Conservation (phyloP, 1,284 basidiomycete genomes). For the Schizophyllum commune region DNA sequence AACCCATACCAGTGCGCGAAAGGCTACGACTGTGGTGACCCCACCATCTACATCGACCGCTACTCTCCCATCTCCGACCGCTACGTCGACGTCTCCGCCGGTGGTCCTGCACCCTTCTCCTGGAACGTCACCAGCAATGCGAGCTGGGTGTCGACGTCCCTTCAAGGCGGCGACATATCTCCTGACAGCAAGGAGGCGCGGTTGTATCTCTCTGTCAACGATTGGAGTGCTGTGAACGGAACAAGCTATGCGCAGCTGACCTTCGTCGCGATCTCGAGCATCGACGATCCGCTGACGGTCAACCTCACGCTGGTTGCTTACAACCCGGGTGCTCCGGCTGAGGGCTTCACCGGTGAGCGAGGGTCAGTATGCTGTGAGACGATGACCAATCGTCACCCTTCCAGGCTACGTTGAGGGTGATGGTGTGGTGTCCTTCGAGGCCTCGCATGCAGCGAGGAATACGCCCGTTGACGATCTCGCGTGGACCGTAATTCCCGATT, state of each 20-base stretch:
- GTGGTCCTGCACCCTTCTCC: slow-evolving; percentile 50
- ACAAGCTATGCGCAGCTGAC: slow-evolving; percentile 34
- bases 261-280: slow-evolving; percentile 37
- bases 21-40: slow-evolving; percentile 27
- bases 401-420: slow-evolving; percentile 58
- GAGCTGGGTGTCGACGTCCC: slow-evolving; percentile 46
- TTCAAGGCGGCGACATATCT: slow-evolving; percentile 41
- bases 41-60: slow-evolving; percentile 37
- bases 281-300: slow-evolving; percentile 21
- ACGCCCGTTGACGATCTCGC: slow-evolving; percentile 41
- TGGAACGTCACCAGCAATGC: slow-evolving; percentile 45
- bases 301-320: slow-evolving; percentile 31
- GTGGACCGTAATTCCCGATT: slow-evolving; percentile 53
- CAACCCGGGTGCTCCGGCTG: slow-evolving; percentile 26
- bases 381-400: neutral
- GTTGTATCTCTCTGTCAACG: slow-evolving; percentile 43
- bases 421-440: slow-evolving; percentile 59
- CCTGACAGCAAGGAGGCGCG: slow-evolving; percentile 42
- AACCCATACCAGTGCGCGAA: slow-evolving; percentile 45
- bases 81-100: slow-evolving; percentile 56
- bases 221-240: slow-evolving; percentile 50
- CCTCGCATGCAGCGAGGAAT: slow-evolving; percentile 47
- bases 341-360: slow-evolving; percentile 39
- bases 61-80: slow-evolving; percentile 44
- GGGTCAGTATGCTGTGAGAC: neutral